Conservation (phyloP, 345 rosid genomes). For the Citrus hindsii region DNA sequence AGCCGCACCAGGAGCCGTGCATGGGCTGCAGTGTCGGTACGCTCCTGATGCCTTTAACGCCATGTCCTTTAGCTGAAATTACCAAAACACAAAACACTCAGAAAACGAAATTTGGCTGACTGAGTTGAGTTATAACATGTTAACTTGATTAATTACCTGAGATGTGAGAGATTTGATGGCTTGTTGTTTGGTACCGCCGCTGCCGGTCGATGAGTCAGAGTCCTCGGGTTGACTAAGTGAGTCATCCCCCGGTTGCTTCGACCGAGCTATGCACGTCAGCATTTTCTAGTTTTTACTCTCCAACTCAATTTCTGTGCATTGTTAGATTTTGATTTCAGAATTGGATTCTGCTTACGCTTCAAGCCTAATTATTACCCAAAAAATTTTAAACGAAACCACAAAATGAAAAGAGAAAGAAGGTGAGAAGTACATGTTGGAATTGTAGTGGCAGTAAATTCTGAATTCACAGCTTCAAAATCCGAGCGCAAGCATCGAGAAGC, state of each 20-base stretch:
- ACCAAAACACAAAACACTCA: conserved; percentile 10
- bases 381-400: neutral
- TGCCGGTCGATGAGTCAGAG: conserved; percentile 26
- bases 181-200: conserved; percentile 29
- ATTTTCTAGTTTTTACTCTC: conserved; percentile 26
- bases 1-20: conserved; percentile 47
- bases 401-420: neutral
- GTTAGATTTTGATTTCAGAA: neutral
- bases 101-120: neutral
- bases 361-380: neutral
- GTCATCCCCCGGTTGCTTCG: conserved; percentile 77
- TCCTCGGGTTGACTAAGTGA: conserved; percentile 53
- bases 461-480: conserved; percentile 5
- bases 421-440: neutral
- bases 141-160: conserved; percentile 46
- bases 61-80: conserved; percentile 83
- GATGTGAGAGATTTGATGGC: conserved; percentile 72
- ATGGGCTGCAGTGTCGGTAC: conserved; percentile 79
- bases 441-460: neutral
- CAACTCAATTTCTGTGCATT: conserved; percentile 4
- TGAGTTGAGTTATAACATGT: neutral
- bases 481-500: conserved; percentile 22
- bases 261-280: conserved; percentile 95
- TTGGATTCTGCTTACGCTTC: neutral
- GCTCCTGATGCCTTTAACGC: conserved; percentile 91